Evolutionary conservation across 352 stramenopile genomes (phyloP), one percentile per base, ranked within the genome.

Genomic region (Phytophthora citrophthora): DNA sequence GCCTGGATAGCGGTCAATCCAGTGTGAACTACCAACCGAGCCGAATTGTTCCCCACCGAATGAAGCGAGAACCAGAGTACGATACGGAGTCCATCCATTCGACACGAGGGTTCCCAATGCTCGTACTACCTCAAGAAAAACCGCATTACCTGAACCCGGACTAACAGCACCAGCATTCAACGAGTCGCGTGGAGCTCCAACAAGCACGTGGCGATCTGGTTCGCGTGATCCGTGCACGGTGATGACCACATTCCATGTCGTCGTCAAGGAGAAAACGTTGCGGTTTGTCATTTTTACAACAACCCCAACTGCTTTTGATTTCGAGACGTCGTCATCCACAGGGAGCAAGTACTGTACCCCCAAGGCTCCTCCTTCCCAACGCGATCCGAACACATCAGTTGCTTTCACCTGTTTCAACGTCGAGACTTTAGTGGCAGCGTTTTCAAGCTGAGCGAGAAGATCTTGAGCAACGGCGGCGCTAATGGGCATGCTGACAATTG

Each of bases 1-100:
- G 32, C 53, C 48, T n/a, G 81, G 79, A 57, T 93, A 84, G 15
- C 80, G 79, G 27, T 95, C 86, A 45, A 95, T 94, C 87, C 87
- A 94, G 59, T 91, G 80, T 2, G 87, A 93, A 41, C 80, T 93
- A 18, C 87, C 87, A 9, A 93, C 83, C 0, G 85, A 81, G 13
- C 87, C 87, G 53, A 89, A 93, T 61, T 94, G 83, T 50, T 94
- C 83, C 20, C 81, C 87, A 32, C 88, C 85, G 40, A 94, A 92
- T 2, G 79, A 91, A 16, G 83, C 83, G 16, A 95, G 68, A 20
- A 95, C 64, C 38, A 95, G 49, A 43, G 86, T 93, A 29, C 86
- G 84, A 39, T 93, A 83, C n/a, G 85, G 83, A 4, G 82, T 78
- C 85, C 86, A 93, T 46, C 85, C 85, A 57, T 82, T 86, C 18